Conservation (phyloP, 768 basidiomycete species). For the Coprinopsis sp. region DNA sequence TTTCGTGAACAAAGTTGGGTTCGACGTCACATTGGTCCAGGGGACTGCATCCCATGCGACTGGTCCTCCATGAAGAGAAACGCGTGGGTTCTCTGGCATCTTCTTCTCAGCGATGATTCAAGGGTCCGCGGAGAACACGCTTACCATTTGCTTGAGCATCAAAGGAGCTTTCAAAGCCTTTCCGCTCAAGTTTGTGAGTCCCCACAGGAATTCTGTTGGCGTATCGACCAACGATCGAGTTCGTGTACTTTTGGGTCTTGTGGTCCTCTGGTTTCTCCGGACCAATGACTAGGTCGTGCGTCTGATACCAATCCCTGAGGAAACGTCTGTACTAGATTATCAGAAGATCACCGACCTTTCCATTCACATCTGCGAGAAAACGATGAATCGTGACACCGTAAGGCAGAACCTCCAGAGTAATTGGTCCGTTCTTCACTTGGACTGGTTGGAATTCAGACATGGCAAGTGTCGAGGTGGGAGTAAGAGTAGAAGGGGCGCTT, state of each 20-base stretch:
- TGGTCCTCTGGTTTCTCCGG: conserved; percentile 62
- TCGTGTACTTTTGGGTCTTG: conserved; percentile 59
- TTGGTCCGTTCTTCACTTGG: conserved; percentile 48
- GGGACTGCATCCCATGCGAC: conserved; percentile 55
- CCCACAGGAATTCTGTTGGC: conserved; percentile 69
- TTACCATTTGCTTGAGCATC: conserved; percentile 40
- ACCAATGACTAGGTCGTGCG: conserved; percentile 73
- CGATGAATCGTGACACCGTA: conserved; percentile 67
- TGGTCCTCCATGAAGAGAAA: conserved; percentile 72
- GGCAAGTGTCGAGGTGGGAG: conserved; percentile 6
- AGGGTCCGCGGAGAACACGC: conserved; percentile 2
- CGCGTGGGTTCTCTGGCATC: conserved; percentile 40
- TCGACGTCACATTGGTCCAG: conserved; percentile 45
- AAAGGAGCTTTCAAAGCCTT: conserved; percentile 46
- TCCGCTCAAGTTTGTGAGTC: conserved; percentile 45
- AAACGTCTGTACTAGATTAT: conserved; percentile 3
- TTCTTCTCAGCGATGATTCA: neutral
- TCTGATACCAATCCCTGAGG: conserved; percentile 33
- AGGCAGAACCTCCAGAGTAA: conserved; percentile 67
- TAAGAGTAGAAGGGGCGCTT: conserved; percentile 5
- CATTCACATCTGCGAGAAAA: conserved; percentile 60
- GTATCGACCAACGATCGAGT: conserved; percentile 70
- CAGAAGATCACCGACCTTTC: conserved; percentile 39
- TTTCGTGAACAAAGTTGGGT: conserved; percentile 50
- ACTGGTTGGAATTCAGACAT: conserved; percentile 52